These are phyloP conservation scores for Tolypocladium sp. DNA, from an alignment of 2,329 filamentous ascomycete species.

Conservation along the genomic window DNA sequence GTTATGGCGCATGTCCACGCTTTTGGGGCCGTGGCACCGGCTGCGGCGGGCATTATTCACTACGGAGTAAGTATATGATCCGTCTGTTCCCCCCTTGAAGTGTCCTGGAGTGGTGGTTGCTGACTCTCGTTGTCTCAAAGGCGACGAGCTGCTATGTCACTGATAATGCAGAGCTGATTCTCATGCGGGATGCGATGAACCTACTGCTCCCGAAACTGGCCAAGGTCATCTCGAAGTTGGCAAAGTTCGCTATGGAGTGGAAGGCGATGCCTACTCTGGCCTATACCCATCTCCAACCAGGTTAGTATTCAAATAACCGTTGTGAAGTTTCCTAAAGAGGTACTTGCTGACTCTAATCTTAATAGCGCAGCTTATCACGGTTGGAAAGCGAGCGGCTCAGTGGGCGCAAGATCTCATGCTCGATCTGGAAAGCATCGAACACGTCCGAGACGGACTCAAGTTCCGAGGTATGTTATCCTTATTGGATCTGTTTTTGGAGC, in stretches of 20 bases:
- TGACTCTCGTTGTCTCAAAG: not conserved
- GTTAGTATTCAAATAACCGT: not conserved
- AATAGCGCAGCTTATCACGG: conserved; percentile 5
- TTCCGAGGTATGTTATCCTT: too few species aligned
- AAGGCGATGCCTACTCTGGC: conserved; percentile 62
- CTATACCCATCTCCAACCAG: conserved; percentile 61
- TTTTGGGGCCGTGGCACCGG: conserved; percentile 64
- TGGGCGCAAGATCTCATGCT: conserved; percentile 59
- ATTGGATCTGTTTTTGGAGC: too few species aligned
- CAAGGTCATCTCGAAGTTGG: conserved; percentile 67
- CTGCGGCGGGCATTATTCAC: conserved; percentile 77
- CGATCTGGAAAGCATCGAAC: conserved; percentile 66
- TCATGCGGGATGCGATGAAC: conserved; percentile 55
- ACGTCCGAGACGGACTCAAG: conserved; percentile 55
- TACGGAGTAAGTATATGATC: conserved; percentile 37
- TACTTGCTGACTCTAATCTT: too few species aligned
- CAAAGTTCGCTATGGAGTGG: conserved; percentile 62
- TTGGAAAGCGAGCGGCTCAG: conserved; percentile 34
- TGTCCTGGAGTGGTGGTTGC: not conserved
- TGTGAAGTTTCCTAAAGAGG: too few species aligned
- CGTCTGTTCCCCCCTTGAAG: not conserved
- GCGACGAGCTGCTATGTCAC: conserved; percentile 49
- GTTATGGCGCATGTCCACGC: conserved; percentile 67
- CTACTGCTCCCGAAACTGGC: conserved; percentile 71
- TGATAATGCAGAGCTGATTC: conserved; percentile 71